These are phyloP conservation scores for Aspergillus bombycis DNA, from an alignment of 2,329 filamentous ascomycete genomes.

Conservation along the genomic window DNA sequence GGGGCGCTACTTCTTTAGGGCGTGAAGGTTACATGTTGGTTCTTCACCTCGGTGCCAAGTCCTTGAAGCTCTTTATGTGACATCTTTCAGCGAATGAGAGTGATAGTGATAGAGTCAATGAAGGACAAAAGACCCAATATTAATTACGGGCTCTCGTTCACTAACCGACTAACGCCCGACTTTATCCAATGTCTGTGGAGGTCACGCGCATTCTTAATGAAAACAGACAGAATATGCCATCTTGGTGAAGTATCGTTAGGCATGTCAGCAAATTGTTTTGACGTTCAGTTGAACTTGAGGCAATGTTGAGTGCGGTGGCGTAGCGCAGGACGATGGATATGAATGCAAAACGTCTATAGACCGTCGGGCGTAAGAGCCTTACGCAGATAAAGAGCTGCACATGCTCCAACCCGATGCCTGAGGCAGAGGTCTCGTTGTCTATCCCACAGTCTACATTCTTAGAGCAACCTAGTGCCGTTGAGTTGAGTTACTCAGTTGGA, in stretches of 20 bases:
- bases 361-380: too few species aligned
- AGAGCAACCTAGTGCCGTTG: too few species aligned
- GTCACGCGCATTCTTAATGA: neutral
- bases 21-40: neutral
- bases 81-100: neutral
- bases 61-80: neutral
- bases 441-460: too few species aligned
- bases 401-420: too few species aligned
- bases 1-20: neutral
- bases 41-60: neutral
- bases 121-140: neutral
- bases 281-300: neutral
- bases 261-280: neutral
- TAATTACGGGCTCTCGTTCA: neutral
- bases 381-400: too few species aligned
- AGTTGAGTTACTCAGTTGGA: too few species aligned
- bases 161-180: neutral
- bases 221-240: neutral
- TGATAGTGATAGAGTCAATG: neutral
- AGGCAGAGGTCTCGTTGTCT: too few species aligned
- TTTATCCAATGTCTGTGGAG: neutral
- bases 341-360: too few species aligned
- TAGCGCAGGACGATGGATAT: too few species aligned
- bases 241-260: neutral
- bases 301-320: too few species aligned